These are phyloP conservation scores for Zychaea mexicana DNA, from an alignment of 371 early-diverging fungal genomes.

Conservation along the genomic window DNA sequence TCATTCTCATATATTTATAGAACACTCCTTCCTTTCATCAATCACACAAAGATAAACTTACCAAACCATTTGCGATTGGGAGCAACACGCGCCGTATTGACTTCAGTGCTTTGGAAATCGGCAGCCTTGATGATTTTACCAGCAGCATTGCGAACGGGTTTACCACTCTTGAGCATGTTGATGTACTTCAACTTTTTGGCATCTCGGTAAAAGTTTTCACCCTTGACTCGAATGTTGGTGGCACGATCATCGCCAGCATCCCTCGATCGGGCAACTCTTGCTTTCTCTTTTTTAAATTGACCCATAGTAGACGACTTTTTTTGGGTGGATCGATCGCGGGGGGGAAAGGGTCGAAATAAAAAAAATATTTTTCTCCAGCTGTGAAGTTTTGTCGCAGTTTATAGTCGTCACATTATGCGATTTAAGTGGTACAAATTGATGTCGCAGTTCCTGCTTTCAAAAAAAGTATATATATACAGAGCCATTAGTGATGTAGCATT, in stretches of 20 bases:
- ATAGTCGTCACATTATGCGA: too few relatives aligned
- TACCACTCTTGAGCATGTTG: conserved; percentile 94
- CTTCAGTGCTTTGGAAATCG: conserved; percentile 85
- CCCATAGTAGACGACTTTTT: conserved; percentile 64
- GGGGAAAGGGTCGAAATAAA: too few relatives aligned
- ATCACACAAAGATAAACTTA: conserved; percentile 32
- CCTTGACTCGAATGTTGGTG: conserved; percentile 79
- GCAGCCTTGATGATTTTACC: conserved; percentile 97
- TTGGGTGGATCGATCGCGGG: too few relatives aligned
- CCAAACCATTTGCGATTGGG: conserved; percentile 99
- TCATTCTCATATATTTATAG: too few relatives aligned
- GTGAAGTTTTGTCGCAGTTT: too few relatives aligned
- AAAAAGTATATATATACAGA: too few relatives aligned
- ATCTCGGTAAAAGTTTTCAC: conserved; percentile 97
- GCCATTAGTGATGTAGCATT: too few relatives aligned
- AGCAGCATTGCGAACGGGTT: conserved; percentile 81
- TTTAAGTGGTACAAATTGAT: too few relatives aligned
- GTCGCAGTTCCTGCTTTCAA: too few relatives aligned
- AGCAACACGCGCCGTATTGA: conserved; percentile 84
- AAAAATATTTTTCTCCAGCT: too few relatives aligned
- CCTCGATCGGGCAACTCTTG: conserved; percentile 53
- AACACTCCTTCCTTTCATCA: neutral
- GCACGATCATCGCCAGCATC: conserved; percentile 56
- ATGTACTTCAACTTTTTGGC: conserved; percentile 88
- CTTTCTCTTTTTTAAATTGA: conserved; percentile 70